Percentiles rank a stretch among this genome's conserved stretches.
These are phyloP conservation scores for Echria macrotheca DNA, from an alignment of 495 filamentous ascomycete species.

Conservation along the genomic window DNA sequence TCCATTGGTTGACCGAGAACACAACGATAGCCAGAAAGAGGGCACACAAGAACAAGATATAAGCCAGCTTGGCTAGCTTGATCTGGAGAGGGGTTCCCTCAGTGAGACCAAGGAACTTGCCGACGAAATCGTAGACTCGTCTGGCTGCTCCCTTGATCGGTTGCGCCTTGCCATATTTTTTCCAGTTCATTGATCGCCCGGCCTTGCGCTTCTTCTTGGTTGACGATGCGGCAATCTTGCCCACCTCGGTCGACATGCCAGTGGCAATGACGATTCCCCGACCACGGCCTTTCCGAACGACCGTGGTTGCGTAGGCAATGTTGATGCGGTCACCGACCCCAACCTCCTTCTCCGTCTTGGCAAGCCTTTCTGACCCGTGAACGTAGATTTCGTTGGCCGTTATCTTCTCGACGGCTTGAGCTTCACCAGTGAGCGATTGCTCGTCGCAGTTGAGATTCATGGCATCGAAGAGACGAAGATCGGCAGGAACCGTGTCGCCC, in stretches of 20 bases:
- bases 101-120: constrained; percentile 68
- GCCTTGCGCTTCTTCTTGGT: constrained; percentile 54
- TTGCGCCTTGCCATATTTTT: constrained; percentile 54
- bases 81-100: constrained; percentile 74
- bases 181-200: constrained; percentile 57
- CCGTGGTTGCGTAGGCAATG: constrained; percentile 64
- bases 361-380: constrained; percentile 25
- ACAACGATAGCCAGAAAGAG: constrained; percentile 73
- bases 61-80: constrained; percentile 74
- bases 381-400: constrained; percentile 28
- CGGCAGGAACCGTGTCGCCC: constrained; percentile 78
- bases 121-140: constrained; percentile 58
- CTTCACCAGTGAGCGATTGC: constrained; percentile 61
- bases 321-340: constrained; percentile 62
- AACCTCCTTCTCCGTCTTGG: constrained; percentile 43
- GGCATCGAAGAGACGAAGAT: constrained; percentile 66
- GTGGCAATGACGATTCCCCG: constrained; percentile 60
- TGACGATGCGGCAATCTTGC: constrained; percentile 71
- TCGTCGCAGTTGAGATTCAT: constrained; percentile 59
- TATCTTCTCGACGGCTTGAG: constrained; percentile 41
- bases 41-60: constrained; percentile 68
- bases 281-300: constrained; percentile 62
- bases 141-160: constrained; percentile 52
- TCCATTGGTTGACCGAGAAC: constrained; percentile 69
- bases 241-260: constrained; percentile 81